Evolutionary conservation across 371 early-diverging fungal species (phyloP).

Genomic region (Apophysomyces trapeziformis): DNA sequence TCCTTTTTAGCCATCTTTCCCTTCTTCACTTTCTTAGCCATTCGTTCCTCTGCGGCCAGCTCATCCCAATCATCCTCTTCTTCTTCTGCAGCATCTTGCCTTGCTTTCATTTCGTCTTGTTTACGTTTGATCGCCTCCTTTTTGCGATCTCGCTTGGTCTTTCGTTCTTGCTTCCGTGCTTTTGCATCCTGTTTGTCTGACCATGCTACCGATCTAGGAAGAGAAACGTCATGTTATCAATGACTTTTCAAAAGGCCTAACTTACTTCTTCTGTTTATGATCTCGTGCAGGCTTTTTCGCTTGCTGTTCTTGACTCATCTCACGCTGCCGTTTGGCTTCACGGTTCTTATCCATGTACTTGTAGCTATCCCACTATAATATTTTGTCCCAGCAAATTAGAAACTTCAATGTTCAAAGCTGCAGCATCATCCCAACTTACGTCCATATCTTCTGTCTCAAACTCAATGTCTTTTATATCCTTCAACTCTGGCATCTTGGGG

Average conservation of each 20-base stretch:
- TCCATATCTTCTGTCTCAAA: conserved; percentile 55
- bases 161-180: conserved; percentile 65
- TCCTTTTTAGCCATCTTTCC: conserved; percentile 50
- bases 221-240: not conserved
- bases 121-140: conserved; percentile 58
- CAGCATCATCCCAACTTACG: conserved; percentile 34
- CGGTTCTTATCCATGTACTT: conserved; percentile 73
- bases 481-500: conserved; percentile 95
- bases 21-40: conserved; percentile 59
- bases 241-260: conserved; percentile 8
- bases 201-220: conserved; percentile 62
- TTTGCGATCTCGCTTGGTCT: conserved; percentile 70
- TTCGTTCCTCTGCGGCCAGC: conserved; percentile 40
- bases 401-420: conserved; percentile 4
- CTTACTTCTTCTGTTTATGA: conserved; percentile 32
- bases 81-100: conserved; percentile 40
- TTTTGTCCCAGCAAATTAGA: conserved; percentile 3
- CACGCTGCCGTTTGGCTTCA: conserved; percentile 74
- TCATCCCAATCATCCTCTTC: conserved; percentile 63
- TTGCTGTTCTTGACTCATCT: conserved; percentile 52
- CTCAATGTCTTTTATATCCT: conserved; percentile 52
- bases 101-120: conserved; percentile 52
- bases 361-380: conserved; percentile 56
- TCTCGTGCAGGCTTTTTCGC: conserved; percentile 20
- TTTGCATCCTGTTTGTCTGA: conserved; percentile 73